Percentiles rank a stretch among this genome's conserved stretches.
Conservation (phyloP, 306 rosid species). For the Inga oerstediana region DNA sequence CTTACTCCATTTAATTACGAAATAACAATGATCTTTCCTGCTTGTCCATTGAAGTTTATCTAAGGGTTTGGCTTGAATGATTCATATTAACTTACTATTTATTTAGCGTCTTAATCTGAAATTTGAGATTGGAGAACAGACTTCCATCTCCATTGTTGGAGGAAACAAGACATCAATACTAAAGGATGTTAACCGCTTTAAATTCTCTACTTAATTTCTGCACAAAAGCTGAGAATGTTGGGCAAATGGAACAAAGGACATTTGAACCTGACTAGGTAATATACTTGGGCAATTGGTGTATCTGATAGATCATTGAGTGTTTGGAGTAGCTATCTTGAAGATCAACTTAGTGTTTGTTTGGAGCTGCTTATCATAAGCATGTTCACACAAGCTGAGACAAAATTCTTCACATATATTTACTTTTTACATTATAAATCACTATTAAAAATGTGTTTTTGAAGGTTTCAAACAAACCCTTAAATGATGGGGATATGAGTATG, state of each 20-base stretch:
- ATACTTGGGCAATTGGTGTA: background rate
- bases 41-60: slow-evolving; percentile 15
- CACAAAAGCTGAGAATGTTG: background rate
- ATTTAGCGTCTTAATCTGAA: slow-evolving; percentile 13
- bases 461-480: too few relatives aligned
- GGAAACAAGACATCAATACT: background rate
- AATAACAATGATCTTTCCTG: background rate
- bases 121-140: slow-evolving; percentile 10
- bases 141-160: background rate
- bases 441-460: too few relatives aligned
- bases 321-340: background rate
- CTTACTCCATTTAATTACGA: background rate
- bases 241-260: background rate
- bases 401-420: too few relatives aligned
- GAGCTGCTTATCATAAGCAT: too few relatives aligned
- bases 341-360: background rate
- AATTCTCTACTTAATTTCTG: slow-evolving; percentile 12
- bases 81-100: background rate
- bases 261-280: slow-evolving; percentile 12
- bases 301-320: background rate
- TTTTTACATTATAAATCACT: too few relatives aligned
- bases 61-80: slow-evolving; percentile 25
- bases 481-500: background rate
- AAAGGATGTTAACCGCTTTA: background rate
- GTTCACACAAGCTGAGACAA: too few relatives aligned